Conservation (phyloP, 768 basidiomycete genomes). For the Boletus edulis region DNA sequence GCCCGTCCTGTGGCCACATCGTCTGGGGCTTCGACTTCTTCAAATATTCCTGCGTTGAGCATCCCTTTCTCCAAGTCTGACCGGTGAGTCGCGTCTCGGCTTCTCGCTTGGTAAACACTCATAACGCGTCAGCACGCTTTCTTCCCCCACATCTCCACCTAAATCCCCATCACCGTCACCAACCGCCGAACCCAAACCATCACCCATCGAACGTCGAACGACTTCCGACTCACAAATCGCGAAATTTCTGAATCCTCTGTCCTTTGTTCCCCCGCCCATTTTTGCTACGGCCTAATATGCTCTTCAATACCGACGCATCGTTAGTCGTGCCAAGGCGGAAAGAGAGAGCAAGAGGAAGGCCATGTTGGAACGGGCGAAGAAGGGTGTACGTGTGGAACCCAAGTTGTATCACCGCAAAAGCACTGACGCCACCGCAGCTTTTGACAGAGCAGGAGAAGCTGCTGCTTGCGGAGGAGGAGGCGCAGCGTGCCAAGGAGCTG, state of each 20-base stretch:
- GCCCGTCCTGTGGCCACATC: neutral
- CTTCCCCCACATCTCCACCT: slow-evolving; percentile 22
- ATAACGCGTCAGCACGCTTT: slow-evolving; percentile 57
- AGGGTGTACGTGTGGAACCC: slow-evolving; percentile 53
- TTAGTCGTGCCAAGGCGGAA: slow-evolving; percentile 73
- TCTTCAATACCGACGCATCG: slow-evolving; percentile 17
- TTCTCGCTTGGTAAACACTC: slow-evolving; percentile 50
- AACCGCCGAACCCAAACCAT: slow-evolving; percentile 17
- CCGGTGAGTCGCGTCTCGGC: slow-evolving; percentile 52
- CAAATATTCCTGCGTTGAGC: slow-evolving; percentile 17
- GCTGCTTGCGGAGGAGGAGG: slow-evolving; percentile 54
- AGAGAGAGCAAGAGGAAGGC: slow-evolving; percentile 66
- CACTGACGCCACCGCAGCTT: slow-evolving; percentile 36
- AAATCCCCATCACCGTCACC: slow-evolving; percentile 6
- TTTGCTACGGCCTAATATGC: slow-evolving; percentile 61
- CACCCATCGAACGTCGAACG: slow-evolving; percentile 23
- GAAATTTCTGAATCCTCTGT: slow-evolving; percentile 36
- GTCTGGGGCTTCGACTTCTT: slow-evolving; percentile 12
- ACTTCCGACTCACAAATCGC: slow-evolving; percentile 34
- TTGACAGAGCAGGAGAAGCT: slow-evolving; percentile 64
- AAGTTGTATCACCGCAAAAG: neutral
- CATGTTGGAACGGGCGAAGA: slow-evolving; percentile 70
- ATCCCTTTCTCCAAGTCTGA: slow-evolving; percentile 50
- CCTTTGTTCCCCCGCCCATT: slow-evolving; percentile 66
- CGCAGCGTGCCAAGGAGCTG: slow-evolving; percentile 33